Percentiles rank a stretch among this genome's conserved stretches.
Conservation (phyloP, 2,329 filamentous ascomycete genomes). For the Tolypocladium album region DNA sequence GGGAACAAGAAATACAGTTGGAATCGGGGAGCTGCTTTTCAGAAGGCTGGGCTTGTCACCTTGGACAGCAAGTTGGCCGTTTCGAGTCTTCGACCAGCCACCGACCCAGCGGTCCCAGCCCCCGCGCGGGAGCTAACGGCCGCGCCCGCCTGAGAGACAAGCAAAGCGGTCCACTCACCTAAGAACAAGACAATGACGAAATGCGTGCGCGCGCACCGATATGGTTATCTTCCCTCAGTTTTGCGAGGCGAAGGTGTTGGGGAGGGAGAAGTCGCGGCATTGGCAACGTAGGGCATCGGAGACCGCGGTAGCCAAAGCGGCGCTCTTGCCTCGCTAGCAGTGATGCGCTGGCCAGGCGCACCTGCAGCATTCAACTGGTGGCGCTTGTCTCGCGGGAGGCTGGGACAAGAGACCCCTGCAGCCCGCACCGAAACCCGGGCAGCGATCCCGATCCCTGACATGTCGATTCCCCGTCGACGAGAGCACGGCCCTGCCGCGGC, state of each 20-base stretch:
- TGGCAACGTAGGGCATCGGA: neutral
- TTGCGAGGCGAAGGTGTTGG: neutral
- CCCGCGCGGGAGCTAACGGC: neutral
- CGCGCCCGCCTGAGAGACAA: neutral
- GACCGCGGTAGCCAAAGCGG: neutral
- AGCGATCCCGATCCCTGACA: neutral
- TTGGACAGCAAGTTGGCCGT: neutral
- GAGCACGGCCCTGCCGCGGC: neutral
- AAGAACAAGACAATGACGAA: neutral
- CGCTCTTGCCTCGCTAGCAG: neutral
- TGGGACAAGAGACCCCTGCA: neutral
- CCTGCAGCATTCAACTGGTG: slow-evolving; percentile 3
- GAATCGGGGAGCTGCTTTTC: slow-evolving; percentile 10
- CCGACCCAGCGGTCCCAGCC: neutral
- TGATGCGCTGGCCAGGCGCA: slow-evolving; percentile 2
- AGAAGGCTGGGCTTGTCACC: slow-evolving; percentile 5
- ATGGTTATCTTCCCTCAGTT: too few relatives aligned
- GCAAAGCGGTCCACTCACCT: neutral
- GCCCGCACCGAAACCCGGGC: too few relatives aligned
- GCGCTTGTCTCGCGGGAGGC: slow-evolving; percentile 3
- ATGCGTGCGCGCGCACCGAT: too few relatives aligned
- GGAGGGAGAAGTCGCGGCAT: neutral
- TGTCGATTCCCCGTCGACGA: neutral
- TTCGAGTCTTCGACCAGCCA: slow-evolving; percentile 6
- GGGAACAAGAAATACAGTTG: slow-evolving; percentile 20